A percentile compares a stretch with the other conserved stretches of the same genome.
These are phyloP conservation scores for Lathyrus aphaca DNA, from an alignment of 306 rosid genomes.

Conservation along the genomic window DNA sequence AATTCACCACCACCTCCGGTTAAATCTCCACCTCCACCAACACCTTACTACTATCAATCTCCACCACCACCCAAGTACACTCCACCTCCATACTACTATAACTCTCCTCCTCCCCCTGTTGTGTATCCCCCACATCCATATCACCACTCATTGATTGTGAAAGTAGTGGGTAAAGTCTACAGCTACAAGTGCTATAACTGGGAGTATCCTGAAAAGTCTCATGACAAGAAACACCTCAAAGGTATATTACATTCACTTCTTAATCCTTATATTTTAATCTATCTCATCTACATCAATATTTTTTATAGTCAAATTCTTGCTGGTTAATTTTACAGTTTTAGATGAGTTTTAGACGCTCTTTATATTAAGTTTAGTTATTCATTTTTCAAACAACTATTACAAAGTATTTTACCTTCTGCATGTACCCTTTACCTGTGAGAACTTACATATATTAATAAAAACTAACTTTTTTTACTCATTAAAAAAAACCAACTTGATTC, in stretches of 20 bases:
- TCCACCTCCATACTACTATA: slow-evolving; percentile 54
- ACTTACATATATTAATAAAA: background rate
- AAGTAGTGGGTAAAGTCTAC: slow-evolving; percentile 93
- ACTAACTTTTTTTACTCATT: background rate
- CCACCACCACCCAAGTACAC: slow-evolving; percentile 52
- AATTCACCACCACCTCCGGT: slow-evolving; percentile 44
- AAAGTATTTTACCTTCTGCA: slow-evolving; percentile 1
- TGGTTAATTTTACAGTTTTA: background rate
- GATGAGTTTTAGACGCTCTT: background rate
- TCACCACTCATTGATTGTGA: slow-evolving; percentile 65
- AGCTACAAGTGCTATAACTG: slow-evolving; percentile 79
- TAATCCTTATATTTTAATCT: background rate
- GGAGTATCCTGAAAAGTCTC: slow-evolving; percentile 77
- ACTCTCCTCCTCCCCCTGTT: slow-evolving; percentile 55
- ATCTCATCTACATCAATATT: background rate
- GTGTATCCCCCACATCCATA: slow-evolving; percentile 52
- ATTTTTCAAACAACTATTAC: background rate
- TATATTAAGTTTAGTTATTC: background rate
- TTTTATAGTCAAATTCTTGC: background rate
- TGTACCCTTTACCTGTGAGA: background rate
- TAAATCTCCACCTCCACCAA: slow-evolving; percentile 32
- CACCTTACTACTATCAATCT: slow-evolving; percentile 32
- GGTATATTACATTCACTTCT: slow-evolving; percentile 49
- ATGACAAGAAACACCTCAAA: slow-evolving; percentile 82
- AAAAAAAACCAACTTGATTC: background rate